Percentiles rank a stretch among this genome's conserved stretches.
phyloP scores from a whole-genome alignment of 2,329 filamentous ascomycete genomes.

The Hymenoscyphus occultus region DNA sequence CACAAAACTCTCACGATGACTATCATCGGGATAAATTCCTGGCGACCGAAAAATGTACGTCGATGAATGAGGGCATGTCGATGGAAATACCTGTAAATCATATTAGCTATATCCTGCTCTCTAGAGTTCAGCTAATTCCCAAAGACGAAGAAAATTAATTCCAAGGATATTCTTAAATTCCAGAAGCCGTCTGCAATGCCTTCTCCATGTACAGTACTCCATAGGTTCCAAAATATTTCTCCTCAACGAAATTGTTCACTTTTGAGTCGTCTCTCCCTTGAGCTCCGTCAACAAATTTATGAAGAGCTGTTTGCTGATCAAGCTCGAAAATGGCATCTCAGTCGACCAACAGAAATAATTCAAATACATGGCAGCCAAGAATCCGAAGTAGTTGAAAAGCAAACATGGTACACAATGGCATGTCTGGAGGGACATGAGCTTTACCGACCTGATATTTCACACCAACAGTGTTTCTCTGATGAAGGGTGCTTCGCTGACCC shows the following conservation, averaged over 20 bases:
- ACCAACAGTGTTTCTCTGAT: background rate
- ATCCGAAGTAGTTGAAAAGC: background rate
- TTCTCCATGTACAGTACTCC: no score
- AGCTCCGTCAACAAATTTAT: background rate
- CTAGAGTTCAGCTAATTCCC: no score
- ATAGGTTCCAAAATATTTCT: background rate
- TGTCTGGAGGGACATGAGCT: background rate
- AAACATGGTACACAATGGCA: background rate
- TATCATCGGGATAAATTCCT: no score
- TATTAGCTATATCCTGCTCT: no score
- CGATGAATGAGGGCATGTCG: no score
- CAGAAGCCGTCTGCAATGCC: no score
- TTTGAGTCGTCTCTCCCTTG: background rate
- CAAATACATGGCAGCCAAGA: background rate
- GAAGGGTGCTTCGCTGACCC: background rate
- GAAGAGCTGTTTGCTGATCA: background rate
- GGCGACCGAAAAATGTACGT: no score
- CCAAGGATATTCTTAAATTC: no score
- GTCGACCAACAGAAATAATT: background rate
- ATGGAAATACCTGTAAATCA: no score
- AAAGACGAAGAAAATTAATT: no score
- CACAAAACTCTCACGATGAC: no score
- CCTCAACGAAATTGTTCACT: background rate
- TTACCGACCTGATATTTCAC: background rate
- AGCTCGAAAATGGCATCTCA: background rate